Base-by-base conservation (phyloP, 768 basidiomycete species). In the Russula dissimulans region DNA sequence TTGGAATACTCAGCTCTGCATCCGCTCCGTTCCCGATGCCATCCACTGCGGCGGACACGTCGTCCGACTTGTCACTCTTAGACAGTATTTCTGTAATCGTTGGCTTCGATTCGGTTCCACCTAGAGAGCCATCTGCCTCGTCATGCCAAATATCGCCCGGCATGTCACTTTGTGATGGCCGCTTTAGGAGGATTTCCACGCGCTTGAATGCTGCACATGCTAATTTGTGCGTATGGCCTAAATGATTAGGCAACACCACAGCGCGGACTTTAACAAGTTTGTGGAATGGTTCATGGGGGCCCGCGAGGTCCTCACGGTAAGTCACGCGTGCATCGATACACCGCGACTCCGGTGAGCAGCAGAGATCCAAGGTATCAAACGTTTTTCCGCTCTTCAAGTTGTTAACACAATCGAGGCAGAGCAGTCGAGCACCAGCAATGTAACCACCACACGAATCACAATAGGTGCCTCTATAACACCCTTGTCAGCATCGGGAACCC, bases 251-350 rank as follows among this genome's bases (percentile, higher is more conserved):
- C 34, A 38, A 65, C 59, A 56, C 17, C 65, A 32, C 57, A 8
- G 66, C 65, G 26, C 67, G 66, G 7, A 68, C 57, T 50, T 72
- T 72, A 57, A 72, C 60, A 4, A 73, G 59, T 47, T 67, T 69
- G 59, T 74, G 73, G 12, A 55, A 60, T n/a, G 72, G 67, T 14
- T 67, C 63, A 56, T 74, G 73, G 2, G 65, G 56, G 7, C 51
- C 62, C n/a, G 63, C 44, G 41, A 69, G 56, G 62, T 66, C 63
- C 18, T 52, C 26, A 22, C 67, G 39, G 9, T 43, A 48, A 26
- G 57, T 62, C 29, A 71, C 38, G 10, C 60, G 54, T 5, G 59
- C 46, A 9, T 38, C 34, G 17, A 69, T 36, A 54, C 73, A 74
- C 22, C 14, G 38, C 12, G 45, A 15, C 4, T 50, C 64, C 1